Base-by-base conservation (phyloP, 1,284 basidiomycete species). In the Uromyces viciae-fabae region DNA sequence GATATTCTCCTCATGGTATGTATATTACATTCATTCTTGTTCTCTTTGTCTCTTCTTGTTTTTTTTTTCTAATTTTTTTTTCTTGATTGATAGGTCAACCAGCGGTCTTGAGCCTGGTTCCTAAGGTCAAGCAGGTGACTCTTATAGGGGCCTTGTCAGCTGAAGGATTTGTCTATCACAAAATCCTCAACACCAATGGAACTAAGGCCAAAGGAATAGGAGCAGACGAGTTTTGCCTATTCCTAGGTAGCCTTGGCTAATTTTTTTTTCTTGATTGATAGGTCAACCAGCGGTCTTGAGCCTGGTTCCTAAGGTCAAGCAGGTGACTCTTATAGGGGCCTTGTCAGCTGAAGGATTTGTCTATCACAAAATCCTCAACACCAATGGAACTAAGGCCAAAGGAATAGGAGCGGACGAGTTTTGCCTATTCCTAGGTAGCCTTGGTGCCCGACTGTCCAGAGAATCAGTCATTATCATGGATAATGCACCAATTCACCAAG, bases 401-500 rank as follows among this genome's bases (percentile, higher is more conserved):
- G 38, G 38, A 19, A 42, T 69, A 8, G 38, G 66, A 19, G 33
- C 38, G 25, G 69, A 72, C 19, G 28, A 72, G 8, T 72, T 54
- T 17, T 52, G 43, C 28, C 22, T 72, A 9, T 72, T 72, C 42
- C 52, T 72, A 17, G 25, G 25, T 33, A 56, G 46, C 28, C 69
- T 72, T 54, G 19, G 69, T 52, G 43, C 52, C 49, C 19, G 40
- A 3, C 15, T 72, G 2, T 49, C 43, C 3, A 3, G 17, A 1
- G 33, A 72, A 5, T 9, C 49, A 33, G 36, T 72, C 15, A n/a
- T 54, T 17, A 72, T 72, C 43, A 56, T 72, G 69, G 52, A 72
- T 14, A 72, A 72, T 49, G 31, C 69, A 3, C 69, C 69, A 25
- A 72, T 72, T n/a, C 46, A 54, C 25, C 43, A 54, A 46, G 69